phyloP scores from a whole-genome alignment of 2,329 filamentous ascomycete genomes.

The Claviceps maximensis region DNA sequence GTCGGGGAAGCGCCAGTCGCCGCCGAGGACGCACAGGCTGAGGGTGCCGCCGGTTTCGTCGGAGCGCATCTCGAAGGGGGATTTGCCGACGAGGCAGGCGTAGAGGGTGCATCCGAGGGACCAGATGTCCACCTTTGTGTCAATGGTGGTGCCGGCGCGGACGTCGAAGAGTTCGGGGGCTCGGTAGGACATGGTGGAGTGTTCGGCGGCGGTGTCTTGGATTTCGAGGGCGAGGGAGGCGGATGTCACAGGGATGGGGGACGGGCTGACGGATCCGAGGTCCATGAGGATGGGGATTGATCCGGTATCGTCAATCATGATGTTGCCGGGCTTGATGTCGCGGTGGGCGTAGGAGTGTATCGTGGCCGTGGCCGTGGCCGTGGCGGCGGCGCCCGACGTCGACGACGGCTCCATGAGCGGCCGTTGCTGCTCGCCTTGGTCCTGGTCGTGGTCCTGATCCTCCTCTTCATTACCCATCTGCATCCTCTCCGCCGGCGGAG shows the following conservation, averaged over 20 bases:
- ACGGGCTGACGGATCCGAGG: slow-evolving; percentile 77
- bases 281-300: slow-evolving; percentile 91
- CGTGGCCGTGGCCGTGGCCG: not conserved
- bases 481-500: slow-evolving; percentile 34
- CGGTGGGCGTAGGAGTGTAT: slow-evolving; percentile 77
- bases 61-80: slow-evolving; percentile 86
- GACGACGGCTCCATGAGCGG: slow-evolving; percentile 52
- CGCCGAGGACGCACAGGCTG: slow-evolving; percentile 81
- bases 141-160: slow-evolving; percentile 79
- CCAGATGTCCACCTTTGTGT: slow-evolving; percentile 98
- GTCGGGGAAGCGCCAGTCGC: slow-evolving; percentile 94
- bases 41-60: slow-evolving; percentile 93
- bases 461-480: slow-evolving; percentile 33
- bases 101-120: slow-evolving; percentile 95
- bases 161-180: slow-evolving; percentile 97
- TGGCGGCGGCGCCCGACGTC: not conserved
- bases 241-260: slow-evolving; percentile 79
- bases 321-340: slow-evolving; percentile 95
- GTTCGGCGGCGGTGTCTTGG: slow-evolving; percentile 88
- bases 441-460: slow-evolving; percentile 17
- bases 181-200: slow-evolving; percentile 97
- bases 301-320: slow-evolving; percentile 94
- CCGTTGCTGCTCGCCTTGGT: slow-evolving; percentile 60
- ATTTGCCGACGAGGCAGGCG: slow-evolving; percentile 91
- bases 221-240: slow-evolving; percentile 82